Evolutionary conservation across 306 rosid genomes (phyloP), one percentile per base, ranked within the genome.

Genomic region (Corylus avellana): DNA sequence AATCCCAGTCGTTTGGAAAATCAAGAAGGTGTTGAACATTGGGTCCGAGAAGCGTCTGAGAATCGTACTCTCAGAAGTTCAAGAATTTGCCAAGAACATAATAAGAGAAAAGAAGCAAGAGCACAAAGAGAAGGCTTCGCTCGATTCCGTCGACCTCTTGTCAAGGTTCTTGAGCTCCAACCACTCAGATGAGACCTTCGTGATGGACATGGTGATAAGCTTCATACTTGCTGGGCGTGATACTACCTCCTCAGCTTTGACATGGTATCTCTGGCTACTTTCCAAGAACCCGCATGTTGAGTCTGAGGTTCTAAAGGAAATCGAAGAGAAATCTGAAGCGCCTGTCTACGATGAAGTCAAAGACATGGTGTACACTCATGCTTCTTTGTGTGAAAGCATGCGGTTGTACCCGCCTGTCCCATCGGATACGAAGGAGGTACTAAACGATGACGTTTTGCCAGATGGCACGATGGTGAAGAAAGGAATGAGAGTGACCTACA

Each of bases 211-310:
- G 0, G 84, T 88, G 37, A 88, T 90, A 55, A 92, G 96, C 75
- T 91, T 91, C 64, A 85, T 86, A 1, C 66, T 92, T 0, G 97
- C 96, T 0, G 97, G 97, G 1, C 71, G 85, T 14, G 97, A 92
- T 73, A 89, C 97, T 0, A 92, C 97, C 12, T 92, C 94, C 0
- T 84, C 89, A 0, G 91, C 92, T 0, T 86, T 90, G 37, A 87
- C 97, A 0, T 92, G 95, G 97, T 87, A 89, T 73, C 89, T 92
- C 79, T 92, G 95, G 94, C 88, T 92, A 0, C 69, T 91, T 2
- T 68, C 86, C 0, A 82, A 79, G 4, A 42, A 89, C 81, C 91
- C 88, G 0, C 55, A 66, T 0, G 90, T 84, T 8, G 93, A 92
- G 49, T 12, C 72, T 0, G 67, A 78, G 75, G 78, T 92, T 37